phyloP scores from a whole-genome alignment of 2,329 filamentous ascomycete species.

The Sporothrix brunneoviolacea region DNA sequence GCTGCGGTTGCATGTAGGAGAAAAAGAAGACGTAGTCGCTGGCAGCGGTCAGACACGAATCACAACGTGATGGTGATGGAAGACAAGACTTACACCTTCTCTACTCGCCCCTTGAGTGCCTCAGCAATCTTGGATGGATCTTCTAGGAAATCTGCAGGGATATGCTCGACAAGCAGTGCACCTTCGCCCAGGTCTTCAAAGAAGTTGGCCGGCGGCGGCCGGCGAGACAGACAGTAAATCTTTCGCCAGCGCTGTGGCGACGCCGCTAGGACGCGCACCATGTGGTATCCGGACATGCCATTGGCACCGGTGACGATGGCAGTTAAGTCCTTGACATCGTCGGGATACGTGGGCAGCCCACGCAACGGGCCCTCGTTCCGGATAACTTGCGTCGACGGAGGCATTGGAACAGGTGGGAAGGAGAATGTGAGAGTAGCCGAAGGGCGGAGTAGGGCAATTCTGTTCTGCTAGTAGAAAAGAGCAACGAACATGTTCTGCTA shows the following conservation, averaged over 20 bases:
- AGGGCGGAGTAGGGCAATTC: not conserved
- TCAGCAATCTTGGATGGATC: constrained; percentile 24
- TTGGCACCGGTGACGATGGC: constrained; percentile 7
- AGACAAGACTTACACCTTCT: not conserved
- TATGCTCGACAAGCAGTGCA: constrained; percentile 32
- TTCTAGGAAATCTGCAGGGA: constrained; percentile 31
- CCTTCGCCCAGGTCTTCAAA: constrained; percentile 23
- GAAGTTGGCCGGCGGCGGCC: constrained; percentile 33
- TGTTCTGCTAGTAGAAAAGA: too few relatives aligned
- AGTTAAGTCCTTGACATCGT: constrained; percentile 3
- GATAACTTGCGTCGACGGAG: constrained; percentile 1
- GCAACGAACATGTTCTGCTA: not conserved
- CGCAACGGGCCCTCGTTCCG: constrained; percentile 1
- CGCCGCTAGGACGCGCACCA: constrained; percentile 41
- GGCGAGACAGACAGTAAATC: constrained; percentile 42
- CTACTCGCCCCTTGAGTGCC: not conserved
- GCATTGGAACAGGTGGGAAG: not conserved
- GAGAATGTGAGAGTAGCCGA: not conserved
- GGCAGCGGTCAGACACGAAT: too few relatives aligned
- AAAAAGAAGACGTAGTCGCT: constrained; percentile 44
- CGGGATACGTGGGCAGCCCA: constrained; percentile 1
- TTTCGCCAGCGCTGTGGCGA: constrained; percentile 43
- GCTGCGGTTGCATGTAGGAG: constrained; percentile 45
- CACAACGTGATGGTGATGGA: not conserved
- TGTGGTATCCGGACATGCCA: constrained; percentile 20